Evolutionary conservation across 2,329 filamentous ascomycete species (phyloP), one percentile per base, ranked within the genome.

Genomic region (Aspergillus eucalypticola): DNA sequence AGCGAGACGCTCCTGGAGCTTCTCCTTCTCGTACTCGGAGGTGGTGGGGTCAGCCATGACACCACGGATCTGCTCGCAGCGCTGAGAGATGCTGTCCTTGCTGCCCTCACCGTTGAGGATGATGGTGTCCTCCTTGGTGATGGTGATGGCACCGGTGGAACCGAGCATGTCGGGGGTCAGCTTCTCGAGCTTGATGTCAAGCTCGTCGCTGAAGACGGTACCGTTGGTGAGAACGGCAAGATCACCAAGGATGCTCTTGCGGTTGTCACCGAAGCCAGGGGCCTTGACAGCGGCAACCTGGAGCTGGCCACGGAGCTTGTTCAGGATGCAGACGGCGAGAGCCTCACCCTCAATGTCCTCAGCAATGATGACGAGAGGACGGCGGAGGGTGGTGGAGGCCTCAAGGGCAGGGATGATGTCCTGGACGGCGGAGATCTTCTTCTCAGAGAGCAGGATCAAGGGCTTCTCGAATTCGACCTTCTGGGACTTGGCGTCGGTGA

Each of bases 391-490:
- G 71, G 95, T 96, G 61, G 95, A 98, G 69, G 92, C 92, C 85
- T 99, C 95, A 60, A 99, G 92, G 67, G 95, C 92, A 67, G 95
- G 95, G 75, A 99, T 94, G 75, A 99, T 98, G 81, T 99, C 95
- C 84, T 98, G 94, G 61, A 98, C 95, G 62, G 93, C 92, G 55
- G 95, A 99, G 81, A 99, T 99, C 89, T 99, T 99, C 91, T 97
- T 98, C 88, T 99, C 95, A 8, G 95, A 98, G 58, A 99, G 91
- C 54, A 99, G 90, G 78, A 99, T 95, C 76, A 99, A 82, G 67
- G 95, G 95, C 87, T 99, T 98, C 88, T 99, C 95, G 69, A 99
- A 99, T 83, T 99, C 95, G 60, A 98, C 93, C 88, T 99, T 99
- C 80, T 96, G 92, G 62, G 93, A 81, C 89, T 99, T 99, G 86